phyloP scores from a whole-genome alignment of 2,329 filamentous ascomycete genomes.

The Diaporthe sp. region DNA sequence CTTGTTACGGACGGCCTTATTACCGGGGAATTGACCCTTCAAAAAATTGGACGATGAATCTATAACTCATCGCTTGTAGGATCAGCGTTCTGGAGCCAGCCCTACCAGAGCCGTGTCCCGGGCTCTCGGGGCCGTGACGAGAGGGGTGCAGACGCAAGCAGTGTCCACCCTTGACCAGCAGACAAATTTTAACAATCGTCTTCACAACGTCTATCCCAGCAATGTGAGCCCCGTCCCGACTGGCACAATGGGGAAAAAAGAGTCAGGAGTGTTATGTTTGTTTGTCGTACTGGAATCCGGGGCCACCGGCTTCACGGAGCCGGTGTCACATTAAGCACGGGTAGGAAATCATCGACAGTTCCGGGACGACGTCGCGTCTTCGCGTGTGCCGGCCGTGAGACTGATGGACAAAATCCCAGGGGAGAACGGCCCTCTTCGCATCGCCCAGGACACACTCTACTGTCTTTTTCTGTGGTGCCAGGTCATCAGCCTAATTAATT shows the following conservation, averaged over 20 bases:
- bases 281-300: conserved; percentile 13
- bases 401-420: neutral
- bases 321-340: neutral
- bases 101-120: neutral
- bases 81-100: conserved; percentile 15
- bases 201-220: neutral
- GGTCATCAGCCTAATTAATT: neutral
- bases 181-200: neutral
- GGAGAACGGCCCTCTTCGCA: neutral
- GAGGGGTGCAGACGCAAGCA: neutral
- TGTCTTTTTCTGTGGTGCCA: neutral
- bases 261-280: neutral
- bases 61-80: neutral
- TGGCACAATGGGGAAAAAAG: no score
- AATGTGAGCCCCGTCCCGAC: neutral
- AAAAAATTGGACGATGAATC: neutral
- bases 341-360: neutral
- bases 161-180: neutral
- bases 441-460: neutral
- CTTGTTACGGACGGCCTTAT: neutral
- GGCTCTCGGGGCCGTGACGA: neutral
- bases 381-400: neutral
- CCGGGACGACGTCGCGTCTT: neutral
- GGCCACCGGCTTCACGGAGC: neutral
- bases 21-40: neutral